These are phyloP conservation scores for Euryodendron excelsum DNA, from an alignment of 148 eudicot genomes.

Conservation along the genomic window DNA sequence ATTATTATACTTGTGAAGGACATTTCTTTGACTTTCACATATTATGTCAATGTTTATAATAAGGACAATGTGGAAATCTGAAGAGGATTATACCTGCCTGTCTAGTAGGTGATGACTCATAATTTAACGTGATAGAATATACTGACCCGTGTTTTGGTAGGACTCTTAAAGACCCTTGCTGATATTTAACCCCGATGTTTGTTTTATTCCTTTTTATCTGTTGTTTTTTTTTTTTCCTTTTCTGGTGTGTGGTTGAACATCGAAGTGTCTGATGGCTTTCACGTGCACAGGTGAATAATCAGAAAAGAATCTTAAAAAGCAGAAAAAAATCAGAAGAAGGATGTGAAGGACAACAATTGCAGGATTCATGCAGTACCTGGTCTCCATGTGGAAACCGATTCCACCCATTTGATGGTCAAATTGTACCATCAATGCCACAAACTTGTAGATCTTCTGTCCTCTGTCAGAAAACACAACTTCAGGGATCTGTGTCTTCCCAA, in stretches of 20 bases:
- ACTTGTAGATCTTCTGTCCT: constrained; percentile 26
- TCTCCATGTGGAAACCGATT: constrained; percentile 27
- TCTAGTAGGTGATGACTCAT: background rate
- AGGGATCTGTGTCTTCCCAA: constrained; percentile 28
- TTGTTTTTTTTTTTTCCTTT: background rate
- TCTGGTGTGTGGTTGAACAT: constrained; percentile 15
- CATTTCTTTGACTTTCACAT: background rate
- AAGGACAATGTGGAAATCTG: background rate
- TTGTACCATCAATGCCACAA: constrained; percentile 22
- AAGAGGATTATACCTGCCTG: background rate
- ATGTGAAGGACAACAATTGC: constrained; percentile 29
- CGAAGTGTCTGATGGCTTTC: constrained; percentile 21
- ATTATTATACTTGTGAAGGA: background rate
- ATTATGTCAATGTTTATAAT: background rate
- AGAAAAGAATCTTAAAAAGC: constrained; percentile 25
- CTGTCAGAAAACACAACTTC: constrained; percentile 34
- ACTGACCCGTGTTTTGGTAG: background rate
- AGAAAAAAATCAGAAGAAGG: constrained; percentile 26
- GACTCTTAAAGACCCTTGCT: background rate
- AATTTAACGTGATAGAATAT: background rate
- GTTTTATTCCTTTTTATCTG: background rate
- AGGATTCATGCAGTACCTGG: constrained; percentile 36
- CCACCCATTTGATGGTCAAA: constrained; percentile 37
- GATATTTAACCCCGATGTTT: background rate
- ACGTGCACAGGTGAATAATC: constrained; percentile 38